These are phyloP conservation scores for Fraxinus latifolia DNA, from an alignment of 305 asterid genomes.

Conservation along the genomic window DNA sequence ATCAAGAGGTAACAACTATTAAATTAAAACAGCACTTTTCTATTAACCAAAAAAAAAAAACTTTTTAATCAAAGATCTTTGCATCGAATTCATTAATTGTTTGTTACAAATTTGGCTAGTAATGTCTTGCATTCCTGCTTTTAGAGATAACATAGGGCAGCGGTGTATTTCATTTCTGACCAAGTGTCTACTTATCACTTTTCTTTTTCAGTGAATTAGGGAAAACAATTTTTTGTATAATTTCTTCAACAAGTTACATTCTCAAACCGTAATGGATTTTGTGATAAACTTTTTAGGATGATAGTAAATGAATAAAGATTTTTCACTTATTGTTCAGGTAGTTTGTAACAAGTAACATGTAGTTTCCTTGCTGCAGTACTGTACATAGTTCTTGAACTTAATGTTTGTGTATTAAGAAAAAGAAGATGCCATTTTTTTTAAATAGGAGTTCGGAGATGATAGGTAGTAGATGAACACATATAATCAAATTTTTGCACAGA, in stretches of 20 bases:
- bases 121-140: neutral
- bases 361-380: neutral
- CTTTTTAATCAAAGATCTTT: neutral
- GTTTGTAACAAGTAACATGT: neutral
- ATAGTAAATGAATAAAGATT: neutral
- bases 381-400: neutral
- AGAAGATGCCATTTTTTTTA: neutral
- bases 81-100: neutral
- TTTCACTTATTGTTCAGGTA: neutral
- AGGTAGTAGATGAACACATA: neutral
- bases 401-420: neutral
- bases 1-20: slow-evolving; percentile 58
- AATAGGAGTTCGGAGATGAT: neutral
- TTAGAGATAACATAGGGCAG: neutral
- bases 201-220: neutral
- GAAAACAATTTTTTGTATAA: neutral
- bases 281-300: neutral
- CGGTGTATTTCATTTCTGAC: neutral
- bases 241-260: neutral
- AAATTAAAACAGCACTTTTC: neutral
- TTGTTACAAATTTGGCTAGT: neutral
- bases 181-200: neutral
- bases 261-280: neutral
- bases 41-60: neutral
- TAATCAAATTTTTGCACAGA: neutral